Base-by-base conservation (phyloP, 805 yeast species). In the Wickerhamomyces ciferrii region DNA sequence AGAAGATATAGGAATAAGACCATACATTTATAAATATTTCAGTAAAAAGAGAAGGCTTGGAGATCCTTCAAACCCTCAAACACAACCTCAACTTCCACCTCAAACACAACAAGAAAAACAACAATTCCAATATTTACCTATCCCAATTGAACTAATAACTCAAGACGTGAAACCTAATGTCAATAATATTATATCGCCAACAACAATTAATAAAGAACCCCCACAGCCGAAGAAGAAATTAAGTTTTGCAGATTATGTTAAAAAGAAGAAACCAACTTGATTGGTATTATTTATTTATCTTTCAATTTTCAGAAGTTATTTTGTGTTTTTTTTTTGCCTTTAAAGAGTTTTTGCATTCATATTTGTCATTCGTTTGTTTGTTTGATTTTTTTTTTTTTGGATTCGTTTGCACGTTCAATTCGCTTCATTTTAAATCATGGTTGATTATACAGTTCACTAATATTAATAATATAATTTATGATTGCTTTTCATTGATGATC, bases 231-330 rank as follows among this genome's bases (percentile, higher is more conserved):
- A 73, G 24, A 81, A 80, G 68, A 84, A 84, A 63, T 69, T 84
- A 53, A 81, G 87, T 42, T 79, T 84, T 60, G 90, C 90, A 1
- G 92, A 84, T 56, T 84, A 84, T 61, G 82, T 81, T 62, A 83
- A 78, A 70, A 78, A 78, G 57, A 67, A 65, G 56, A 61, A 63
- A 23, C 56, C 61, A 41, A 47, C 48, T 18, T 34, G 21, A 34
- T 34, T 9, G 13, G n/a, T n/a, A 18, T 21, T 7, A 13, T 11
- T 18, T n/a, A 27, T 27, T 10, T 15, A 17, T 32, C 6, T n/a
- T 14, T 32, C 17, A 6, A n/a, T n/a, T n/a, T n/a, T n/a, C n/a
- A n/a, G n/a, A n/a, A n/a, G n/a, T 29, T 13, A 15, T 32, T 17
- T n/a, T 32, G 19, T 32, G 17, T n/a, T 15, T 15, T 32, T 34